Evolutionary conservation across 331 rosid genomes (phyloP), one percentile per base, ranked within the genome.

Genomic region (Ulmus americana): DNA sequence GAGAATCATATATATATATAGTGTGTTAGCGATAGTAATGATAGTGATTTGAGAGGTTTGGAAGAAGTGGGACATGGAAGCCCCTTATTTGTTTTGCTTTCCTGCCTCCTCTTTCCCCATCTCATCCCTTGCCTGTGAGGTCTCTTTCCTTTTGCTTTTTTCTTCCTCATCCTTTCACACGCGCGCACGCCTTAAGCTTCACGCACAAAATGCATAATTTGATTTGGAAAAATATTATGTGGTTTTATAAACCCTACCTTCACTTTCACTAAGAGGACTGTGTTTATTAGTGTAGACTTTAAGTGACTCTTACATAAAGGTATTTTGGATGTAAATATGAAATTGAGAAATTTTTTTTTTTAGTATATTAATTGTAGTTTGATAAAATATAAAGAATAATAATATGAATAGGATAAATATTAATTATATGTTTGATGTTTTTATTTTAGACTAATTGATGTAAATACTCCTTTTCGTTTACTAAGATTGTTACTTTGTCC

Each of bases 1-100:
- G 61, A 13, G 68, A 71, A 80, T 53, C 65, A 40, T 15, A 39
- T 10, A 50, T 58, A 10, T 48, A 35, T 55, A 55, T 12, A 28
- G 22, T 20, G 49, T 59, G 74, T 58, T 59, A 50, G 81, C 51
- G 77, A 56, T 5, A 22, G 74, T 72, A 76, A 86, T 86, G 86
- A 82, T 84, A 68, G 76, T 72, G 73, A 11, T 61, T 68, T 70
- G 64, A 79, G 75, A 61, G 74, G 61, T 59, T 52, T 68, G 64
- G 67, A 10, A 63, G 56, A 68, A 47, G 91, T 80, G 88, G 91
- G 91, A 51, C 91, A 74, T 47, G 11, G 46, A 48, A 10, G 39
- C 55, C 59, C 55, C 59, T 61, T 2, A 35, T 10, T 75, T 72
- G 66, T 47, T 48, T 59, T 69, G 51, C 77, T 61, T 44, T 56